A percentile compares a stretch with the other conserved stretches of the same genome.
Evolutionary conservation across 2,329 filamentous ascomycete genomes (phyloP).

Genomic region (Thermothelomyces thermophilus): DNA sequence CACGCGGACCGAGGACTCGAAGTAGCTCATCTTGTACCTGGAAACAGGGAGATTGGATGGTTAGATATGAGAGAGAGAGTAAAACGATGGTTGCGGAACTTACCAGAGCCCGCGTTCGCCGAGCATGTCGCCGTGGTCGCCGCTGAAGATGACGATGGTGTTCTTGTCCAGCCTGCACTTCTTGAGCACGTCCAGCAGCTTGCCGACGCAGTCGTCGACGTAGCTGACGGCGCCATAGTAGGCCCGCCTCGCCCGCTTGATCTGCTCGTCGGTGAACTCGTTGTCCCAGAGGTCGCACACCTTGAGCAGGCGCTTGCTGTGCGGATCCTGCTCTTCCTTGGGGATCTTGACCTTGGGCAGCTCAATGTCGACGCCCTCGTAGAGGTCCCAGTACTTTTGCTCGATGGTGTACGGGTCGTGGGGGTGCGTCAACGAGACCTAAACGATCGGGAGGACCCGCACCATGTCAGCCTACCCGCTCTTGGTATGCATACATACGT

Average conservation of each 20-base stretch:
- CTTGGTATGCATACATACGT: background rate
- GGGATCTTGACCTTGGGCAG: conserved; percentile 72
- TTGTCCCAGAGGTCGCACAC: conserved; percentile 83
- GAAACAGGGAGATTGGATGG: background rate
- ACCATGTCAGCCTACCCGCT: conserved; percentile 11
- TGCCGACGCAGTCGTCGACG: conserved; percentile 86
- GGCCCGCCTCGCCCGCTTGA: conserved; percentile 76
- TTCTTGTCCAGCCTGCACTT: conserved; percentile 74
- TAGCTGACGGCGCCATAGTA: conserved; percentile 94
- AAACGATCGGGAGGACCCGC: conserved; percentile 6
- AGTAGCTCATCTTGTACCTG: conserved; percentile 92
- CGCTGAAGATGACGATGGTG: conserved; percentile 87
- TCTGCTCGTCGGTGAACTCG: conserved; percentile 76
- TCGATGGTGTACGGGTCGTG: conserved; percentile 95
- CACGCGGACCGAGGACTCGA: conserved; percentile 83
- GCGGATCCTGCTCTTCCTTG: conserved; percentile 75
- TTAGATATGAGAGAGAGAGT: too few relatives aligned
- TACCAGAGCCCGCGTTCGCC: conserved; percentile 84
- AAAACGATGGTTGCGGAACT: too few relatives aligned
- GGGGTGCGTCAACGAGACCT: conserved; percentile 84
- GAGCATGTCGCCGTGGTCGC: conserved; percentile 94
- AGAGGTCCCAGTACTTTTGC: conserved; percentile 86
- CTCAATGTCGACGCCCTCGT: conserved; percentile 81
- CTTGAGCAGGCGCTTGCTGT: conserved; percentile 79
- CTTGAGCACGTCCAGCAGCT: conserved; percentile 69